A percentile compares a stretch with the other conserved stretches of the same genome.
Conservation (phyloP, 495 filamentous ascomycete genomes). For the Rhizodiscina lignyota region DNA sequence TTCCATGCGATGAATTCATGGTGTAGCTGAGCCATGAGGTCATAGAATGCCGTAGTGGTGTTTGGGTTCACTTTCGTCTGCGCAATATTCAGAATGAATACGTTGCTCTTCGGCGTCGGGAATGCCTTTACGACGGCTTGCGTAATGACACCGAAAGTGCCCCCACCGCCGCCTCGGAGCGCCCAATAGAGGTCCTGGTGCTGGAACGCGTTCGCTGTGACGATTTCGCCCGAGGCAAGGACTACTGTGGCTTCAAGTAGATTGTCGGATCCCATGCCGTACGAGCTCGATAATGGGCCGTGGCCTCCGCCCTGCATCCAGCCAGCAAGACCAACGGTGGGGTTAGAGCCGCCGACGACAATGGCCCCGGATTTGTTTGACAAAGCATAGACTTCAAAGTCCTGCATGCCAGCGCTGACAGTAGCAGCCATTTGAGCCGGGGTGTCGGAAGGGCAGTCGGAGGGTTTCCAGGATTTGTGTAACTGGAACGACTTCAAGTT, state of each 20-base stretch:
- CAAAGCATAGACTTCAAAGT: conserved; percentile 5
- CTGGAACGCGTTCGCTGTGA: neutral
- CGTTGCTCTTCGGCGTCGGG: conserved; percentile 3
- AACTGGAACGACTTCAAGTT: conserved; percentile 8
- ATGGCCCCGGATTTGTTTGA: conserved; percentile 6
- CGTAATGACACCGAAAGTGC: conserved; percentile 4
- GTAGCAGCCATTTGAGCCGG: conserved; percentile 6
- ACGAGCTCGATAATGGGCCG: neutral
- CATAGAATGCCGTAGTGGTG: conserved; percentile 6
- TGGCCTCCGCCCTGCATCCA: conserved; percentile 6
- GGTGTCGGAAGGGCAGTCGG: conserved; percentile 5
- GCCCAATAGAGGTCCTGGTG: conserved; percentile 3
- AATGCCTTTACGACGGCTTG: conserved; percentile 9
- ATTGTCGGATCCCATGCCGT: conserved; percentile 3
- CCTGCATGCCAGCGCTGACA: conserved; percentile 10
- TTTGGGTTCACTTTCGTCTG: conserved; percentile 1
- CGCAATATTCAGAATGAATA: conserved; percentile 1
- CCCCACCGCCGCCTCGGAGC: conserved; percentile 2
- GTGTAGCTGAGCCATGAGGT: conserved; percentile 8
- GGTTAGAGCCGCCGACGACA: conserved; percentile 8
- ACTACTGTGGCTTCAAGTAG: conserved; percentile 1
- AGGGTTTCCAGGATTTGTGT: conserved; percentile 3
- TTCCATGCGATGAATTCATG: conserved; percentile 6
- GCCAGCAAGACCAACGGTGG: conserved; percentile 12
- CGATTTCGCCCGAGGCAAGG: neutral